Evolutionary conservation across 495 filamentous ascomycete species (phyloP).

Genomic region (Penicillium atrosanguineum): DNA sequence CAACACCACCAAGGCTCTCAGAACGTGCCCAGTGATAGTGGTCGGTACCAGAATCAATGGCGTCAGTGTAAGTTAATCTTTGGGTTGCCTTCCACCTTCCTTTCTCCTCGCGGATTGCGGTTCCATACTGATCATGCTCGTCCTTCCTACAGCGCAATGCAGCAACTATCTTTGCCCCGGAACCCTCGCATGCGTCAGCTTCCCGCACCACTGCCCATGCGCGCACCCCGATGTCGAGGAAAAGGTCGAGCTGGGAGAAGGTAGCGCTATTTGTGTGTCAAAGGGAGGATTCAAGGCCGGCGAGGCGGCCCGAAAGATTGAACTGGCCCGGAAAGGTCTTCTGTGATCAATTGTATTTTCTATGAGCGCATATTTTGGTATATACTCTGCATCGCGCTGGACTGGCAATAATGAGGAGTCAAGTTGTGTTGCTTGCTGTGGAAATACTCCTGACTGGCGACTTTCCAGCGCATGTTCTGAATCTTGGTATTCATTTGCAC

Average conservation of each 20-base stretch:
- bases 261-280: slow-evolving; percentile 74
- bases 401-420: neutral
- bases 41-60: slow-evolving; percentile 73
- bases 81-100: neutral
- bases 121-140: slow-evolving; percentile 3
- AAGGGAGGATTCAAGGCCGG: slow-evolving; percentile 77
- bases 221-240: slow-evolving; percentile 77
- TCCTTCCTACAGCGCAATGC: slow-evolving; percentile 58
- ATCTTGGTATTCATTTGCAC: neutral
- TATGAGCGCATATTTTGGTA: neutral
- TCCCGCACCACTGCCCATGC: slow-evolving; percentile 93
- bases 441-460: neutral
- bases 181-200: slow-evolving; percentile 85
- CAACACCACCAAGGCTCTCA: slow-evolving; percentile 64
- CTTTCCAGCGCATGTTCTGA: neutral
- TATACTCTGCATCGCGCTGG: neutral
- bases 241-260: slow-evolving; percentile 83
- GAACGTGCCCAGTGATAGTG: slow-evolving; percentile 75
- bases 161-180: slow-evolving; percentile 88
- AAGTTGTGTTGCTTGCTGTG: neutral
- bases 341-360: slow-evolving; percentile 46
- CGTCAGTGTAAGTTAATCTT: slow-evolving; percentile 47
- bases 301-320: slow-evolving; percentile 73
- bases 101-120: neutral
- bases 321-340: slow-evolving; percentile 79